Conservation (phyloP, 2,329 filamentous ascomycete species). For the Aspergillus luchuensis region DNA sequence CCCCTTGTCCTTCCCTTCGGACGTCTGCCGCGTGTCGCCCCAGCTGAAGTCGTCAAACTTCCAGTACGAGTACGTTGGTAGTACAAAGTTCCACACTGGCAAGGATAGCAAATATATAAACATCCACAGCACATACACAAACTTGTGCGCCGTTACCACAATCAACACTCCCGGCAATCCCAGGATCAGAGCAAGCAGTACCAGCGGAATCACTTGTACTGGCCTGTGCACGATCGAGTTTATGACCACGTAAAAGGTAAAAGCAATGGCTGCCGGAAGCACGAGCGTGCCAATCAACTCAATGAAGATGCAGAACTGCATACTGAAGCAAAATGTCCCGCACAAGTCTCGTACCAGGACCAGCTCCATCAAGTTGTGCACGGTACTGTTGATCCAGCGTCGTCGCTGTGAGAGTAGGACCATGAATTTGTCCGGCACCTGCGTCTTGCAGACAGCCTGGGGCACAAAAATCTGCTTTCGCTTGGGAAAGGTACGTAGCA, state of each 20-base stretch:
- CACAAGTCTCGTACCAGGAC: constrained; percentile 93
- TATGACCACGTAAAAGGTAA: constrained; percentile 93
- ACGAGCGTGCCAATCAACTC: constrained; percentile 94
- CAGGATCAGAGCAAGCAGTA: constrained; percentile 86
- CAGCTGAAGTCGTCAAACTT: constrained; percentile 99
- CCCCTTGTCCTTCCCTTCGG: constrained; percentile 86
- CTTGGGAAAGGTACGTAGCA: constrained; percentile 98
- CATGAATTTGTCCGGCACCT: constrained; percentile 88
- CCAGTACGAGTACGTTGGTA: constrained; percentile 95
- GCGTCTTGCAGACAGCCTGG: constrained; percentile 98
- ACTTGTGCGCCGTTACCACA: constrained; percentile 87
- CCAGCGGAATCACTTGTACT: constrained; percentile 84
- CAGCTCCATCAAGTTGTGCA: constrained; percentile 98
- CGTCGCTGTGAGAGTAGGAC: constrained; percentile 92
- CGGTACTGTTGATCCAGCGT: constrained; percentile 98
- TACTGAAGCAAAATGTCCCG: constrained; percentile 99
- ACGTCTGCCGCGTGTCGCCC: constrained; percentile 96
- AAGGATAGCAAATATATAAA: constrained; percentile 89
- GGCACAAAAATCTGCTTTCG: constrained; percentile 98
- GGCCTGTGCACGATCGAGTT: constrained; percentile 77
- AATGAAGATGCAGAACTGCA: constrained; percentile 98
- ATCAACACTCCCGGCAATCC: constrained; percentile 92
- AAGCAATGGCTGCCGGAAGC: constrained; percentile 91
- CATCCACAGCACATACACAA: constrained; percentile 96
- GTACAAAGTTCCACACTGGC: constrained; percentile 95